Conservation (phyloP, 352 stramenopile genomes). For the Phytophthora tubulina region DNA sequence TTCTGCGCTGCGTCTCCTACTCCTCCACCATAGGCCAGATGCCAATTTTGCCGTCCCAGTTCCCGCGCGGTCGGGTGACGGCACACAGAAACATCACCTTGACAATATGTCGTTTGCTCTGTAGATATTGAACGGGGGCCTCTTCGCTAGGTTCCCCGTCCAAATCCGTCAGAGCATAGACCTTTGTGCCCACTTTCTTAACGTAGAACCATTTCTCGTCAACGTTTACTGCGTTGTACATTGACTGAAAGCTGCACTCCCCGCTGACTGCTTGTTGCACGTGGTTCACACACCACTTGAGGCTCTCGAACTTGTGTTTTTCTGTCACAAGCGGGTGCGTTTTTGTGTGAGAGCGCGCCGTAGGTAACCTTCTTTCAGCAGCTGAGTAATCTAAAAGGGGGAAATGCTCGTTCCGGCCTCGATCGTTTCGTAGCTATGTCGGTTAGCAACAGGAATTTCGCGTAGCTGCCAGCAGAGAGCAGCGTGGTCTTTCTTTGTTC, state of each 20-base stretch:
- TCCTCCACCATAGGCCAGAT: not conserved
- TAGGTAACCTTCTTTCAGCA: constrained; percentile 6
- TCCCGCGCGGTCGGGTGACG: not conserved
- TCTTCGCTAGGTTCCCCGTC: not conserved
- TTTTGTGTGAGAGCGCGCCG: not conserved
- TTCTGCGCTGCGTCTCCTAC: not conserved
- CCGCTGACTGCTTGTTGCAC: too few relatives aligned
- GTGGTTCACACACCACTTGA: not conserved
- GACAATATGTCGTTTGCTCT: constrained; percentile 5
- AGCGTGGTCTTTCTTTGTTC: not conserved
- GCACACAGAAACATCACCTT: constrained; percentile 4
- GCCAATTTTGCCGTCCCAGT: not conserved
- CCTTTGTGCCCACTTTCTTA: too few relatives aligned
- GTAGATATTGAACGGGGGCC: constrained; percentile 1
- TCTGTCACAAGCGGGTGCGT: constrained; percentile 2
- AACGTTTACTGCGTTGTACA: too few relatives aligned
- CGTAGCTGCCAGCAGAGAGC: not conserved
- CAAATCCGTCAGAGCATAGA: too few relatives aligned
- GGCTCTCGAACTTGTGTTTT: not conserved
- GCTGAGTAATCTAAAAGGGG: not conserved
- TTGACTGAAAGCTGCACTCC: too few relatives aligned
- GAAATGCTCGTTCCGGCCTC: not conserved
- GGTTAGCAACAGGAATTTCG: not conserved
- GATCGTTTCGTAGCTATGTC: not conserved
- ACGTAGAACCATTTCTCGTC: too few relatives aligned